Base-by-base conservation (phyloP, 2,329 filamentous ascomycete species). In the Clathrospora elynae region DNA sequence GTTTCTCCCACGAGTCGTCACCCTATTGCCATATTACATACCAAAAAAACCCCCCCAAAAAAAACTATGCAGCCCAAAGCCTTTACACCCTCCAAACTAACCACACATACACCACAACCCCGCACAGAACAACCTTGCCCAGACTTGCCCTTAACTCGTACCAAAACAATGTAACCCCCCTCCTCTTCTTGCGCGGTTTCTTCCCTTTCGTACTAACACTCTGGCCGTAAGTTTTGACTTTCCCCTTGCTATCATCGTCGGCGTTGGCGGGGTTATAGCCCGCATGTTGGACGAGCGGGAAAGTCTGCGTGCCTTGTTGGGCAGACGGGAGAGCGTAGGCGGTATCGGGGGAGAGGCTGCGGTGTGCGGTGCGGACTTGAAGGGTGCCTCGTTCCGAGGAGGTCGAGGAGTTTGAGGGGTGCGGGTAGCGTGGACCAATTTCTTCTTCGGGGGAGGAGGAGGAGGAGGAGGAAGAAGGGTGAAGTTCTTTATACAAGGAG, bases 61-160 rank as follows among this genome's bases (percentile, higher is more conserved):
- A 13, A 6, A 3, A 34, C 18, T 13, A 9, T 3, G 4, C 19
- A 17, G 5, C 36, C 20, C 23, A 16, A 10, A 18, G 33, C 14
- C 26, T 24, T 38, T 31, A 88, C 51, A 85, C 84, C 60, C 77
- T 77, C 71, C 79, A 82, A 42, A 85, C 75, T 56, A 92, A 71
- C 71, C 83, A 88, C 19, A 75, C 75, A 76, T 87, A 93, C 66
- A 84, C 83, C 10, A 73, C 53, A 30, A 84, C 67, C 13, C 81
- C 82, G 67, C 87, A 79, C 76, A 80, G 82, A 5, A 75, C 76
- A 3, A 90, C 83, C 33, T 80, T 75, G 72, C 80, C 83, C 12
- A 84, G 58, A 30, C 80, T 84, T 6, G 75, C 78, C 70, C 76
- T 78, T 24, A 90, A 70, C 66, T 92, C 86, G 17, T 75, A 73